These are phyloP conservation scores for Lodderomyces theae DNA, from an alignment of 1,139 yeast species.

Conservation along the genomic window DNA sequence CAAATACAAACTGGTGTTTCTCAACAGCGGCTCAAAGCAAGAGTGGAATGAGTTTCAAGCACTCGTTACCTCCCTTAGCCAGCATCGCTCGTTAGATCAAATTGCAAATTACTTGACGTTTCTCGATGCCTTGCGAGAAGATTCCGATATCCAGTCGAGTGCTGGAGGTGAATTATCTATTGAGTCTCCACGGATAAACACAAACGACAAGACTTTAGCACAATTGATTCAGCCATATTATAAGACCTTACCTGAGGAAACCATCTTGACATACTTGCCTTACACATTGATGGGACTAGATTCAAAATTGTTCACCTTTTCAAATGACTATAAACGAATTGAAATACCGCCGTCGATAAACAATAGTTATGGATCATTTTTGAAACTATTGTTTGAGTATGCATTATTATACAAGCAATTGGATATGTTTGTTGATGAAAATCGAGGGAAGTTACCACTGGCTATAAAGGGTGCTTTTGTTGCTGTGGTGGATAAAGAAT, in stretches of 20 bases:
- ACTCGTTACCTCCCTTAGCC: constrained; percentile 29
- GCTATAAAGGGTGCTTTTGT: constrained; percentile 65
- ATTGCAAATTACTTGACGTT: constrained; percentile 39
- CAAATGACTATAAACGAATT: constrained; percentile 26
- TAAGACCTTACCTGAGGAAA: constrained; percentile 42
- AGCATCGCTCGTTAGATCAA: constrained; percentile 28
- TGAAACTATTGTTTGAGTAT: constrained; percentile 65
- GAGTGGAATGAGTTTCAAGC: constrained; percentile 36
- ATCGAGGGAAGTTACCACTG: constrained; percentile 32
- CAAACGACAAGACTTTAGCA: constrained; percentile 14
- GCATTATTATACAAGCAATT: constrained; percentile 63
- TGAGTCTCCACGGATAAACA: background rate
- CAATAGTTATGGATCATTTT: constrained; percentile 55
- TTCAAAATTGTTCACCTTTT: constrained; percentile 57
- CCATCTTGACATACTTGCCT: constrained; percentile 56
- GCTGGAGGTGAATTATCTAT: background rate
- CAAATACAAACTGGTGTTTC: constrained; percentile 26
- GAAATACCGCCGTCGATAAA: constrained; percentile 54
- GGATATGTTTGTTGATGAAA: constrained; percentile 26
- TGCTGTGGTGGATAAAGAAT: constrained; percentile 52
- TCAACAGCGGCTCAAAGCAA: constrained; percentile 22
- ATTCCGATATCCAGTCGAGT: background rate
- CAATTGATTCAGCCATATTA: constrained; percentile 32
- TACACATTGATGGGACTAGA: constrained; percentile 74
- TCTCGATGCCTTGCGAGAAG: constrained; percentile 22